Evolutionary conservation across 2,329 filamentous ascomycete genomes (phyloP).

Genomic region (Xylariaceae sp.): DNA sequence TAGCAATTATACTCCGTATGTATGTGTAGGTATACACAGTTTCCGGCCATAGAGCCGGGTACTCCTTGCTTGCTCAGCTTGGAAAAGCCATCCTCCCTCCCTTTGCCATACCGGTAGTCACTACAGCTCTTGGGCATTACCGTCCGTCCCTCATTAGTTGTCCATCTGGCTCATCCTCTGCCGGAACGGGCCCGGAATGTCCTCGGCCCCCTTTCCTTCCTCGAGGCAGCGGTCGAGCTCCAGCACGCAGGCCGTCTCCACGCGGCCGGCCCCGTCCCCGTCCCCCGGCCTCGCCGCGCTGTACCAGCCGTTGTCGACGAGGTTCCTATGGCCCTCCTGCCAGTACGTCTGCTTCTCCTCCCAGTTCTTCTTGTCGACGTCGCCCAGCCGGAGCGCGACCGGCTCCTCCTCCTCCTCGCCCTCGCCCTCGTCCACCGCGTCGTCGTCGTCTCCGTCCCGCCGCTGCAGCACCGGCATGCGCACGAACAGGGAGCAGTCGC

Average conservation of each 20-base stretch:
- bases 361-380: slow-evolving; percentile 70
- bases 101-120: no score
- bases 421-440: slow-evolving; percentile 1
- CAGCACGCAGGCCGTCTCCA: slow-evolving; percentile 24
- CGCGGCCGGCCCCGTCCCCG: slow-evolving; percentile 14
- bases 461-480: slow-evolving; percentile 43
- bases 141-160: neutral
- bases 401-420: slow-evolving; percentile 7
- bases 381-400: slow-evolving; percentile 57
- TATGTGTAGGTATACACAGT: no score
- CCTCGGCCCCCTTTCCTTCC: slow-evolving; percentile 6
- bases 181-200: slow-evolving; percentile 12
- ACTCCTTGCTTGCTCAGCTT: no score
- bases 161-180: slow-evolving; percentile 8
- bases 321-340: slow-evolving; percentile 52
- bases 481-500: slow-evolving; percentile 71
- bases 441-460: no score
- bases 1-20: no score
- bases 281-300: no score
- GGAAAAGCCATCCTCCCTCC: no score
- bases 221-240: slow-evolving; percentile 8
- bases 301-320: slow-evolving; percentile 66
- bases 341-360: slow-evolving; percentile 61
- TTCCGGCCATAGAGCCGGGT: no score
- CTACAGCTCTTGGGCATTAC: neutral